Percentiles rank a stretch among this genome's conserved stretches.
These are phyloP conservation scores for Cardiospermum halicacabum DNA, from an alignment of 345 rosid genomes.

Conservation along the genomic window DNA sequence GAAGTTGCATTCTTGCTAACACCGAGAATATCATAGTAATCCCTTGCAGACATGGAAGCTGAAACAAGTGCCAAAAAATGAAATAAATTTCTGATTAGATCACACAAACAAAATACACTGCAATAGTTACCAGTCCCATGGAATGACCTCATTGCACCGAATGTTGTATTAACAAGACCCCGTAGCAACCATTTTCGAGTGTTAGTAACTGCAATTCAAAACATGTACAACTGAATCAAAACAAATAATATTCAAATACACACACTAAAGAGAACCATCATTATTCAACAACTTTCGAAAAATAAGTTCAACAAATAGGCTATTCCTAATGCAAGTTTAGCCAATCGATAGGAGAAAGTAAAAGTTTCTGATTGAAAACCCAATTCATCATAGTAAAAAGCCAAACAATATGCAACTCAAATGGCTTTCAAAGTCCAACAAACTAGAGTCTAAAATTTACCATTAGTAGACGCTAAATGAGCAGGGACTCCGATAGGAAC, in stretches of 20 bases:
- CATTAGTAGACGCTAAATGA: slow-evolving; percentile 26
- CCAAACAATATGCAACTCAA: no score
- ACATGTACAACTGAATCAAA: no score
- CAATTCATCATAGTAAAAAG: no score
- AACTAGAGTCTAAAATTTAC: slow-evolving; percentile 23
- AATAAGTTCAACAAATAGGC: no score
- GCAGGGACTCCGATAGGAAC: slow-evolving; percentile 25
- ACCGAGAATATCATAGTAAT: slow-evolving; percentile 84
- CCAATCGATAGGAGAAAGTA: no score
- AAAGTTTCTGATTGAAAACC: no score
- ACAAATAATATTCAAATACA: no score
- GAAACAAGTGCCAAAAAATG: no score
- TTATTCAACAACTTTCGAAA: no score
- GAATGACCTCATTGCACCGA: slow-evolving; percentile 52
- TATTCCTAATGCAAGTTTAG: no score
- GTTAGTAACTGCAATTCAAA: slow-evolving; percentile 33
- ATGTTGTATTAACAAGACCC: slow-evolving; percentile 36
- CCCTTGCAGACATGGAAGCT: slow-evolving; percentile 53
- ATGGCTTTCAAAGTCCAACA: no score
- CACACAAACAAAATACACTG: not conserved
- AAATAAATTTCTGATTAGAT: not conserved
- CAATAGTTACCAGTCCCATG: slow-evolving; percentile 72
- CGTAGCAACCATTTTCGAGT: slow-evolving; percentile 39
- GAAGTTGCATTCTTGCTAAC: slow-evolving; percentile 72
- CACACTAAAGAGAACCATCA: not conserved